Evolutionary conservation across 2,329 filamentous ascomycete genomes (phyloP).

Genomic region (Pseudogymnoascus sp.): DNA sequence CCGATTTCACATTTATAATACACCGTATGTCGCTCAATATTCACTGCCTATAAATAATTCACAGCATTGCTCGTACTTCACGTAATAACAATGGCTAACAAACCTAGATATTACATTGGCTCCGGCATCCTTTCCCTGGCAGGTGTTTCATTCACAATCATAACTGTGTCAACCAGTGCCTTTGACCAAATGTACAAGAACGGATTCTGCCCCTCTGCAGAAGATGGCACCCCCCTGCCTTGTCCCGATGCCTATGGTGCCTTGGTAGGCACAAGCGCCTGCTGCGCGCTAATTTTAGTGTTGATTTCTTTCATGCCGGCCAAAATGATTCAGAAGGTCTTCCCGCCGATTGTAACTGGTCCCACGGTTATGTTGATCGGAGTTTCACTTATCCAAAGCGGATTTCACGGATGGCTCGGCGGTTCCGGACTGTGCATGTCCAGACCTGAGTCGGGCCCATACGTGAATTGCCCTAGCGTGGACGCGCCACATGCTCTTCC

Average conservation of each 20-base stretch:
- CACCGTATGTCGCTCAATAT: conserved; percentile 36
- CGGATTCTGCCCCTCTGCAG: conserved; percentile 53
- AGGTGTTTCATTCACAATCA: conserved; percentile 60
- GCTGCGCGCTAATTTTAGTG: conserved; percentile 51
- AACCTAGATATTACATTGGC: conserved; percentile 43
- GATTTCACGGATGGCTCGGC: conserved; percentile 71
- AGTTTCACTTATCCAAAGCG: conserved; percentile 53
- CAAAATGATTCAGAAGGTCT: conserved; percentile 51
- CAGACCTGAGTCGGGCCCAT: conserved; percentile 40
- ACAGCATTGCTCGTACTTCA: neutral
- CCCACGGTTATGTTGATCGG: conserved; percentile 62
- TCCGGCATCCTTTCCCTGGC: conserved; percentile 63
- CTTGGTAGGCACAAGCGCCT: conserved; percentile 48
- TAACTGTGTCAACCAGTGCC: conserved; percentile 57
- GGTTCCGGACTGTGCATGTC: conserved; percentile 55
- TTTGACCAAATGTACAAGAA: conserved; percentile 56
- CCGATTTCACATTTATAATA: conserved; percentile 54
- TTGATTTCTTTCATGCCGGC: conserved; percentile 58
- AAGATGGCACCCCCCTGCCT: conserved; percentile 49
- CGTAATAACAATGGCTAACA: neutral
- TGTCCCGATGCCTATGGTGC: conserved; percentile 62
- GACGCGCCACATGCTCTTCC: conserved; percentile 59
- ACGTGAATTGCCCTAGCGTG: conserved; percentile 61
- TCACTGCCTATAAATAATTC: neutral
- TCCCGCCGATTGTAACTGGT: conserved; percentile 62